phyloP scores from a whole-genome alignment of 1,139 yeast species.

The Sugiyamaella castrensis region DNA sequence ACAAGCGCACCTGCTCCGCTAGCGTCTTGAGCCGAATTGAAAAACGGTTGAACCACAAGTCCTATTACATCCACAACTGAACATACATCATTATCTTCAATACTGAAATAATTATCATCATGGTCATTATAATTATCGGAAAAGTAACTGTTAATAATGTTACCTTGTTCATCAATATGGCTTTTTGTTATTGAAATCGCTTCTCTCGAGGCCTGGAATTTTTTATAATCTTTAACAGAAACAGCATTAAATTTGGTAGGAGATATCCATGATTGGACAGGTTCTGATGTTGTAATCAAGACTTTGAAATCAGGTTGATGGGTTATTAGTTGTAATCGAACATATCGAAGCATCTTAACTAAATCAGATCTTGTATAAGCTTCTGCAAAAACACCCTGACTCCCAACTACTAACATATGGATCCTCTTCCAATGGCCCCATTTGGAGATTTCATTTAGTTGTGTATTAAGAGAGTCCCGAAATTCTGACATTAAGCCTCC shows the following conservation, averaged over 20 bases:
- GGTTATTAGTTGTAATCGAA: slow-evolving; percentile 17
- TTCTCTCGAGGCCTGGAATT: slow-evolving; percentile 10
- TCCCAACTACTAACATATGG: slow-evolving; percentile 31
- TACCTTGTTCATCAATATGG: too few species aligned
- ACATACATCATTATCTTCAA: slow-evolving; percentile 31
- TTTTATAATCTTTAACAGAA: slow-evolving; percentile 23
- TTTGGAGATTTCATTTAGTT: slow-evolving; percentile 23
- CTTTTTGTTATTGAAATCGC: not conserved
- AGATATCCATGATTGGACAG: slow-evolving; percentile 32
- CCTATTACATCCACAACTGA: slow-evolving; percentile 32
- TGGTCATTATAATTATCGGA: not conserved
- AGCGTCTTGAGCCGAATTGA: slow-evolving; percentile 26
- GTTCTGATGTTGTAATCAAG: slow-evolving; percentile 30
- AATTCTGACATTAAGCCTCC: slow-evolving; percentile 10
- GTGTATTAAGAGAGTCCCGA: slow-evolving; percentile 22
- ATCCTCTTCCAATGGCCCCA: slow-evolving; percentile 29
- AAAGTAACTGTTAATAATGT: too few species aligned
- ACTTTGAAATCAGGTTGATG: slow-evolving; percentile 19
- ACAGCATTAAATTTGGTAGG: slow-evolving; percentile 27
- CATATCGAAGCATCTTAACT: slow-evolving; percentile 28
- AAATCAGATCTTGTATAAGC: slow-evolving; percentile 27
- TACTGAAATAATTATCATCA: not conserved
- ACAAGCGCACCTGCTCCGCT: slow-evolving; percentile 26
- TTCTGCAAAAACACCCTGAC: slow-evolving; percentile 30
- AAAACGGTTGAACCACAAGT: slow-evolving; percentile 31